Evolutionary conservation across 305 asterid genomes (phyloP).

Genomic region (Fraxinus sp.): DNA sequence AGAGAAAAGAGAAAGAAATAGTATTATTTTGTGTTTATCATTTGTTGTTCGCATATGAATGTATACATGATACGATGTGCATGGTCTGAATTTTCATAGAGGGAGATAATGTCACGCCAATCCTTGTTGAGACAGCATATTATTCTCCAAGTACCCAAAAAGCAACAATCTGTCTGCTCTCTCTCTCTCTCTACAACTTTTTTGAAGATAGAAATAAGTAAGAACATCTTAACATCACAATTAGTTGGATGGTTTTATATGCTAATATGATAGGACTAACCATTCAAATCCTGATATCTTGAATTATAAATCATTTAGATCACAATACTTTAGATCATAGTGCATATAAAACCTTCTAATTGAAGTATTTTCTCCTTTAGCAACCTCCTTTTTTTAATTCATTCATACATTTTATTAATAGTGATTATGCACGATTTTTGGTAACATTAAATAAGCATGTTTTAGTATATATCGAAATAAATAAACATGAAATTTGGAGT

Average conservation of each 20-base stretch:
- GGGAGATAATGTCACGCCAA: conserved; percentile 35
- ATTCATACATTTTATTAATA: neutral
- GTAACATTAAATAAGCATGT: neutral
- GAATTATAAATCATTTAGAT: too few species aligned
- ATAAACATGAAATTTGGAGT: neutral
- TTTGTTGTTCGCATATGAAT: conserved; percentile 46
- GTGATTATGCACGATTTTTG: neutral
- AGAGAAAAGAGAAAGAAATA: conserved; percentile 42
- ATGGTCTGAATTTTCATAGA: neutral
- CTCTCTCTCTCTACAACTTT: neutral
- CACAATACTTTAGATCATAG: neutral
- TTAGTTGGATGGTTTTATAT: neutral
- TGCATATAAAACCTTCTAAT: too few species aligned
- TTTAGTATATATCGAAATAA: too few species aligned
- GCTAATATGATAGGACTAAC: neutral
- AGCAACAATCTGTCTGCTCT: conserved; percentile 59
- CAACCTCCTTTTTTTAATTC: neutral
- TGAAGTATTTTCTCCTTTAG: neutral
- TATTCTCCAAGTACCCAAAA: conserved; percentile 49
- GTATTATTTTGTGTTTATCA: conserved; percentile 45
- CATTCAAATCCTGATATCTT: neutral
- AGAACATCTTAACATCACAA: neutral
- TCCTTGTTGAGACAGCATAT: conserved; percentile 49
- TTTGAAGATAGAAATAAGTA: neutral
- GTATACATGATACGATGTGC: conserved; percentile 2